Evolutionary conservation across 495 filamentous ascomycete species (phyloP).

Genomic region (Cryomyces minteri): DNA sequence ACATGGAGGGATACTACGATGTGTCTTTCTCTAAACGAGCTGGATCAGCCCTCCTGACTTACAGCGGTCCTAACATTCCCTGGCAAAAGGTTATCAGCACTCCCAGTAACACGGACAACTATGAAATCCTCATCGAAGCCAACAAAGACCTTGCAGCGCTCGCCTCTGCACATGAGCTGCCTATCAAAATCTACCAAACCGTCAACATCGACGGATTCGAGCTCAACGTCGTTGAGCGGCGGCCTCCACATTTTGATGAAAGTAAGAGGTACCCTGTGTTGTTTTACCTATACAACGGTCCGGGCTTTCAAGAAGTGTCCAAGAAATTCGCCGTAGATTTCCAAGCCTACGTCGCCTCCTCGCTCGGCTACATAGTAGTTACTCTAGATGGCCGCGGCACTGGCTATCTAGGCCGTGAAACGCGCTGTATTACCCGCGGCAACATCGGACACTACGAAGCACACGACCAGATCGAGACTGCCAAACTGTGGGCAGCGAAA

Average conservation of each 20-base stretch:
- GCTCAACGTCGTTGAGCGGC: conserved; percentile 76
- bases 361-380: conserved; percentile 83
- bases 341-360: conserved; percentile 73
- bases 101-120: conserved; percentile 41
- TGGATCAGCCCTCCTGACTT: conserved; percentile 66
- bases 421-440: conserved; percentile 63
- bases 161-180: conserved; percentile 61
- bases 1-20: conserved; percentile 62
- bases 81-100: conserved; percentile 87
- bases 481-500: conserved; percentile 69
- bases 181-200: conserved; percentile 68
- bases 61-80: conserved; percentile 70
- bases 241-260: conserved; percentile 76
- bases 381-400: conserved; percentile 91
- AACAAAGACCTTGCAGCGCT: conserved; percentile 49
- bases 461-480: conserved; percentile 78
- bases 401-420: conserved; percentile 71
- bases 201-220: conserved; percentile 61
- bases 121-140: conserved; percentile 55
- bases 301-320: conserved; percentile 69
- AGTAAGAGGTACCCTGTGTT: conserved; percentile 82
- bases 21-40: conserved; percentile 71
- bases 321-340: conserved; percentile 76
- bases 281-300: conserved; percentile 84
- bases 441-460: conserved; percentile 76